phyloP scores from a whole-genome alignment of 2,329 filamentous ascomycete species.

The Aphanoascus verrucosus region DNA sequence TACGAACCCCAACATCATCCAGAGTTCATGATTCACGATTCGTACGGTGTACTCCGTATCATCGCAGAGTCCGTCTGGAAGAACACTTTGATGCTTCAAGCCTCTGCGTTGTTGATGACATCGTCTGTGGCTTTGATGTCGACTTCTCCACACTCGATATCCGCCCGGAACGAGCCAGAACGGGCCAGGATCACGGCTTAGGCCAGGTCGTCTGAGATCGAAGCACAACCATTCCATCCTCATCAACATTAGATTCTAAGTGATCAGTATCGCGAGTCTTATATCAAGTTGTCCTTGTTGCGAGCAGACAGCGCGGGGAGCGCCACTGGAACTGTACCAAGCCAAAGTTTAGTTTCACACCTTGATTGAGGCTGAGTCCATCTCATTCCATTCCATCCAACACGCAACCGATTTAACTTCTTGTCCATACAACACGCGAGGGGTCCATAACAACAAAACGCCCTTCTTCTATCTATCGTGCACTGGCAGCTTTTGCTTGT shows the following conservation, averaged over 20 bases:
- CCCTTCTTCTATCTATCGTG: neutral
- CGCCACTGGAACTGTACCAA: slow-evolving; percentile 3
- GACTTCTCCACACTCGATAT: slow-evolving; percentile 2
- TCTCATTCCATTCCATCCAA: neutral
- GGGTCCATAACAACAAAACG: neutral
- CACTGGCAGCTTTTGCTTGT: neutral
- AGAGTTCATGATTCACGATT: no score
- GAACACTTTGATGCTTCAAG: neutral
- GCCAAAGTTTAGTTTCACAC: neutral
- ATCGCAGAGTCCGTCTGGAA: no score
- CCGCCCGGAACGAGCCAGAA: neutral
- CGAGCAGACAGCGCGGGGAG: slow-evolving; percentile 1
- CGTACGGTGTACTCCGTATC: no score
- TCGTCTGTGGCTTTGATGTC: neutral
- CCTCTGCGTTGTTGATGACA: neutral
- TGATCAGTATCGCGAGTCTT: neutral
- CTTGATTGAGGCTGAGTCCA: slow-evolving; percentile 9
- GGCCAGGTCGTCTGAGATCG: no score
- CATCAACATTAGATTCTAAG: neutral
- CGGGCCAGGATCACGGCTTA: neutral
- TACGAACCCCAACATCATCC: neutral
- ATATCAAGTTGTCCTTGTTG: neutral
- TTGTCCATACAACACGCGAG: no score
- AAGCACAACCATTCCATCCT: neutral
- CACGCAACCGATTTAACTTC: neutral